Percentiles rank a stretch among this genome's conserved stretches.
phyloP scores from a whole-genome alignment of 148 eudicot species.

The Chenopodium suecicum region DNA sequence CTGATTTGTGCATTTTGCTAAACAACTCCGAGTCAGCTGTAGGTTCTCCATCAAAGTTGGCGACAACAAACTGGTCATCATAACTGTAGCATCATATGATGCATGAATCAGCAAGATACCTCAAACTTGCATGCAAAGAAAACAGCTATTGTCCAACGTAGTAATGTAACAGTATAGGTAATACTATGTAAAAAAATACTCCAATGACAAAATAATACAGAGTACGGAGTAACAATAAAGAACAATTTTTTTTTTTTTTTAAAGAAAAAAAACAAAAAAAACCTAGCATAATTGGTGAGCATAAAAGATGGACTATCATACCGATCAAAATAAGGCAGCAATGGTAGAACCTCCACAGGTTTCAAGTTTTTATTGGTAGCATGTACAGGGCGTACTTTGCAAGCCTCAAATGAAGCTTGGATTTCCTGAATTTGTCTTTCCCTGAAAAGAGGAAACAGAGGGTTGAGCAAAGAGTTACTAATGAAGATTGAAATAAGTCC shows the following conservation, averaged over 20 bases:
- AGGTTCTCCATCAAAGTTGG: conserved; percentile 87
- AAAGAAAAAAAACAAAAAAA: too few species aligned
- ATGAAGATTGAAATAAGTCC: background rate
- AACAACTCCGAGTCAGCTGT: conserved; percentile 83
- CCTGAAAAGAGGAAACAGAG: conserved; percentile 35
- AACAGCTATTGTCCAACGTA: background rate
- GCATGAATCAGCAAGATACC: conserved; percentile 15
- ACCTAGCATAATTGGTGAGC: background rate
- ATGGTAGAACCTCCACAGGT: conserved; percentile 79
- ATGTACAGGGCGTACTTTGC: conserved; percentile 84
- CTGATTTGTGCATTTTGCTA: conserved; percentile 57
- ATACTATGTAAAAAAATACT: background rate
- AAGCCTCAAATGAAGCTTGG: conserved; percentile 78
- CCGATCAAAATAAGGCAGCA: conserved; percentile 90
- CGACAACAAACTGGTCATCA: conserved; percentile 66
- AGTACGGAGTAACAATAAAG: too few species aligned
- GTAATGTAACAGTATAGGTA: background rate
- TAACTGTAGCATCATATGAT: conserved; percentile 45
- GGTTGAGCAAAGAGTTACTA: background rate
- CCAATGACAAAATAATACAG: background rate
- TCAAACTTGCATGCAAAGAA: background rate
- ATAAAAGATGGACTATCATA: conserved; percentile 29
- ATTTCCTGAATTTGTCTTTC: conserved; percentile 80
- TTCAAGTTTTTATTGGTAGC: conserved; percentile 64
- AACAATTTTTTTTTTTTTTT: too few species aligned